A percentile compares a stretch with the other conserved stretches of the same genome.
Evolutionary conservation across 129 eudicot genomes (phyloP).

Genomic region (Chrysanthemum seticuspe): DNA sequence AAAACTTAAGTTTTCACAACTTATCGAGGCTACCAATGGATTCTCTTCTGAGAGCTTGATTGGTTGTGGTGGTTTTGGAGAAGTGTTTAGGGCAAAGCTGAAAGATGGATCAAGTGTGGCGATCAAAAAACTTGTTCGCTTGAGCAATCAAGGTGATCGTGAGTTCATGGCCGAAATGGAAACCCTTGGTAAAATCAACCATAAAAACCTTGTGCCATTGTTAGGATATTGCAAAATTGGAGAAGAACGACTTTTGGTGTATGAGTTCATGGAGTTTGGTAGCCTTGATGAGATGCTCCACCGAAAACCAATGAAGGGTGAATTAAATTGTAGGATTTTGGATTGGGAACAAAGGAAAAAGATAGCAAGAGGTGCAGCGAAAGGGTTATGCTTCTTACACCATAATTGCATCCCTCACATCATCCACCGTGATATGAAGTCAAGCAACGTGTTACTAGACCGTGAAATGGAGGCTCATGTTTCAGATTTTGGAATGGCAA

Average conservation of each 20-base stretch:
- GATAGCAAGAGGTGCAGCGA: conserved; percentile 80
- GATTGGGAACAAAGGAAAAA: conserved; percentile 74
- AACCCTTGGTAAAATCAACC: conserved; percentile 83
- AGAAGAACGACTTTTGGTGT: conserved; percentile 72
- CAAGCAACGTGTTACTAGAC: conserved; percentile 82
- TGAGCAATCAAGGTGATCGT: conserved; percentile 80
- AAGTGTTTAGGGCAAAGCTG: conserved; percentile 70
- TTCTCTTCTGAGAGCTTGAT: conserved; percentile 73
- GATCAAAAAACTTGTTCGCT: conserved; percentile 73
- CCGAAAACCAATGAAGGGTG: conserved; percentile 36
- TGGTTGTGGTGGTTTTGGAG: conserved; percentile 93
- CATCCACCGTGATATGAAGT: conserved; percentile 87
- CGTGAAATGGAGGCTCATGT: conserved; percentile 84
- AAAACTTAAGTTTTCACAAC: conserved; percentile 73
- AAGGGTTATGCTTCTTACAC: conserved; percentile 79
- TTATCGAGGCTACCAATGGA: conserved; percentile 83
- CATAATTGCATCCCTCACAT: conserved; percentile 88
- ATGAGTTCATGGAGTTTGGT: conserved; percentile 82
- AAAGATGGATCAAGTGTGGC: conserved; percentile 86
- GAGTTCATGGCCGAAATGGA: conserved; percentile 96
- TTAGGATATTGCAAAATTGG: conserved; percentile 82
- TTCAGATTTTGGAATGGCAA: conserved; percentile 90
- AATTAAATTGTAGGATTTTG: conserved; percentile 35
- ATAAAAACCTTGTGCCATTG: conserved; percentile 71
- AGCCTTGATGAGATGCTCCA: conserved; percentile 90